Conservation (phyloP, 2,329 filamentous ascomycete genomes). For the Hymenoscyphus linearis region DNA sequence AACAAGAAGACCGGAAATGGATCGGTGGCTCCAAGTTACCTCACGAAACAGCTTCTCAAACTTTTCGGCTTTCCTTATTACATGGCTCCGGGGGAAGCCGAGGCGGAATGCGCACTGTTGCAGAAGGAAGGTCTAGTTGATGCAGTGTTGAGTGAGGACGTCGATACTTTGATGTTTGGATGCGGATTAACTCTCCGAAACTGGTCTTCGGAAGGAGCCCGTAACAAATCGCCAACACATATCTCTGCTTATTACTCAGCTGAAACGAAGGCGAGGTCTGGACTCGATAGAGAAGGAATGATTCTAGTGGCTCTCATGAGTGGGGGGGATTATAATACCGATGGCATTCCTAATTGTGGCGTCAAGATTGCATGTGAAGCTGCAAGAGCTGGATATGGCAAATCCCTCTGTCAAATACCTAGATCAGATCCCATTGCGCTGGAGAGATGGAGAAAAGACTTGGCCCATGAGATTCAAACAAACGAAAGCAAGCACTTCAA, state of each 20-base stretch:
- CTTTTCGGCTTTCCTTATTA: conserved; percentile 82
- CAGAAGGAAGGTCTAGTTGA: conserved; percentile 81
- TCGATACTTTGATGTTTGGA: conserved; percentile 97
- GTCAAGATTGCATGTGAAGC: conserved; percentile 87
- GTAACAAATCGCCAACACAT: conserved; percentile 72
- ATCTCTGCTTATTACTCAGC: conserved; percentile 72
- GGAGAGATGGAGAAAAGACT: conserved; percentile 62
- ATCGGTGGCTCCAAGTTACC: conserved; percentile 62
- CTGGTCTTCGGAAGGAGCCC: conserved; percentile 69
- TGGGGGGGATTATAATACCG: conserved; percentile 87
- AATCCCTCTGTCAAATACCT: conserved; percentile 62
- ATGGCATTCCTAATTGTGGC: conserved; percentile 82
- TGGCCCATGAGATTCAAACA: conserved; percentile 71
- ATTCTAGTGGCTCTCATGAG: conserved; percentile 91
- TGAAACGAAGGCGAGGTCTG: conserved; percentile 45
- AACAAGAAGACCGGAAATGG: conserved; percentile 67
- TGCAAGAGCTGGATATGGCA: conserved; percentile 80
- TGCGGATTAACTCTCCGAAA: conserved; percentile 73
- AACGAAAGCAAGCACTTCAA: conserved; percentile 82
- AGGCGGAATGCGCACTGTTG: conserved; percentile 88
- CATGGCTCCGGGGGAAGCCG: conserved; percentile 87
- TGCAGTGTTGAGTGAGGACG: conserved; percentile 91
- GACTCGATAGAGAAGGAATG: conserved; percentile 82
- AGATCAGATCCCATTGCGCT: conserved; percentile 55
- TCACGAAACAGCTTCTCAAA: conserved; percentile 77